A percentile compares a stretch with the other conserved stretches of the same genome.
phyloP scores from a whole-genome alignment of 2,329 filamentous ascomycete species.

The Calycina marina region DNA sequence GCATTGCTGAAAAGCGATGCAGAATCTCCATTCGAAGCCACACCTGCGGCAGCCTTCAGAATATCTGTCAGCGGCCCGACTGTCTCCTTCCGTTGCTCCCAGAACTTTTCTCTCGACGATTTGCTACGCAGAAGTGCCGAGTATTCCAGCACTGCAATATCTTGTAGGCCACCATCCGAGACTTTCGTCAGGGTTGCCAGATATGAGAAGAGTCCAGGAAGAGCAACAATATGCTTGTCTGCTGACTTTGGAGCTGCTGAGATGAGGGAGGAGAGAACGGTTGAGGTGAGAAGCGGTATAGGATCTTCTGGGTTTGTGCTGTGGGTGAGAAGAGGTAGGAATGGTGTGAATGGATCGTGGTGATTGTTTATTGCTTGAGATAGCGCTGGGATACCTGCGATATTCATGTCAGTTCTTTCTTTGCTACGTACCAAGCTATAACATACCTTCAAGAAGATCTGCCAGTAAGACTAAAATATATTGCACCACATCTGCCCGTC shows the following conservation, averaged over 20 bases:
- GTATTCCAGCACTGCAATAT: slow-evolving; percentile 88
- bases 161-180: slow-evolving; percentile 78
- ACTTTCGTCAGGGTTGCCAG: slow-evolving; percentile 72
- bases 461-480: slow-evolving; percentile 83
- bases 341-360: slow-evolving; percentile 63
- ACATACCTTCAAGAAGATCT: slow-evolving; percentile 73
- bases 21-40: slow-evolving; percentile 48
- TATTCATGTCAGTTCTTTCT: slow-evolving; percentile 3
- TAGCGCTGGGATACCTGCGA: slow-evolving; percentile 61
- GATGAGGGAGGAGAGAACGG: slow-evolving; percentile 70
- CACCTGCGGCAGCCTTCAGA: slow-evolving; percentile 62
- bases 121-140: slow-evolving; percentile 68
- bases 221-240: slow-evolving; percentile 46
- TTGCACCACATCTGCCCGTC: slow-evolving; percentile 81
- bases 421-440: background rate
- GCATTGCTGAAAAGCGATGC: slow-evolving; percentile 47
- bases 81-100: slow-evolving; percentile 79
- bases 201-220: slow-evolving; percentile 75
- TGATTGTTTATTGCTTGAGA: slow-evolving; percentile 63
- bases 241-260: slow-evolving; percentile 46
- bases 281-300: slow-evolving; percentile 79
- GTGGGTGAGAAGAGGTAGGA: slow-evolving; percentile 71
- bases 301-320: slow-evolving; percentile 61
- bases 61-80: slow-evolving; percentile 71
- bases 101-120: slow-evolving; percentile 69